Percentiles rank a stretch among this genome's conserved stretches.
phyloP scores from a whole-genome alignment of 306 rosid species.

The Urtica urens region DNA sequence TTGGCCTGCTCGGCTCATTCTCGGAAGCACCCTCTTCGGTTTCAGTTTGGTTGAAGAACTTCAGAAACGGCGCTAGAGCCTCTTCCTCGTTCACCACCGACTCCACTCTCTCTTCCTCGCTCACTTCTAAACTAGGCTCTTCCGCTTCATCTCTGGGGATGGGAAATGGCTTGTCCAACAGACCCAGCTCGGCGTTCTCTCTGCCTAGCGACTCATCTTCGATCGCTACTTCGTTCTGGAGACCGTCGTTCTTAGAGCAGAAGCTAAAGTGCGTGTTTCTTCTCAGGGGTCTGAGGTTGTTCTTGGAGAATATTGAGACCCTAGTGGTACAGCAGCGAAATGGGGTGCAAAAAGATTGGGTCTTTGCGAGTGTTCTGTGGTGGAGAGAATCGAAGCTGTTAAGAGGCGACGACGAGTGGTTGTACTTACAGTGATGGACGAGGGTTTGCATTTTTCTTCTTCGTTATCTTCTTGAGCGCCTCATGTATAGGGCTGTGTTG shows the following conservation, averaged over 20 bases:
- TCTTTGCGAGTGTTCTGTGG: slow-evolving; percentile 5
- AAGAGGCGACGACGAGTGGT: slow-evolving; percentile 5
- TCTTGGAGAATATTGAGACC: slow-evolving; percentile 20
- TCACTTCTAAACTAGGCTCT: slow-evolving; percentile 31
- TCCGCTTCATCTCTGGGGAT: slow-evolving; percentile 18
- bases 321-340: too few species aligned
- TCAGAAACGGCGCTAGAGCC: slow-evolving; percentile 75
- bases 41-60: slow-evolving; percentile 75
- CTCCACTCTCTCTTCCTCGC: slow-evolving; percentile 20
- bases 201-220: slow-evolving; percentile 21
- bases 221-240: slow-evolving; percentile 29
- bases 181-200: slow-evolving; percentile 52
- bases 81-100: too few species aligned
- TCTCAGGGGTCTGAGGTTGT: slow-evolving; percentile 25
- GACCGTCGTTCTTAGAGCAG: slow-evolving; percentile 47
- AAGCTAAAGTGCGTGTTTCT: slow-evolving; percentile 27
- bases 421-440: slow-evolving; percentile 45
- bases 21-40: slow-evolving; percentile 22
- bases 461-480: slow-evolving; percentile 2
- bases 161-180: slow-evolving; percentile 70
- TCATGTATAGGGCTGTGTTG: slow-evolving; percentile 33
- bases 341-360: slow-evolving; percentile 3
- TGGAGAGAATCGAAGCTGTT: slow-evolving; percentile 12
- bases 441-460: slow-evolving; percentile 38
- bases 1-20: slow-evolving; percentile 31